These are phyloP conservation scores for Globisporangium abappressorium DNA, from an alignment of 352 stramenopile genomes.

Conservation along the genomic window DNA sequence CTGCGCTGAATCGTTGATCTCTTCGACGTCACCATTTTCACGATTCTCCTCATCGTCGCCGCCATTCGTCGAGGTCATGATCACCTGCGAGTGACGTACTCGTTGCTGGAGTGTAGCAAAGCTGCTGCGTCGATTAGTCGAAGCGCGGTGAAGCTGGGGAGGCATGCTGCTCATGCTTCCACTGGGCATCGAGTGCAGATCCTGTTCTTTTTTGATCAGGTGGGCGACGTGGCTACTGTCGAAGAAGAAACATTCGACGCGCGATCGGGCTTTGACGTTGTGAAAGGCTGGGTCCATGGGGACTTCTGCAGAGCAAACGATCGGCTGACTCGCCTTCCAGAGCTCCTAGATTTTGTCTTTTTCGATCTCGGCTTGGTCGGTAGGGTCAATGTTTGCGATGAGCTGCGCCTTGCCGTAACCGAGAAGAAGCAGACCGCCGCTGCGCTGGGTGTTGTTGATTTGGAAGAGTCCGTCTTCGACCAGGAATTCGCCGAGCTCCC, in stretches of 20 bases:
- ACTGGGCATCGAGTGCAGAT: constrained; percentile 13
- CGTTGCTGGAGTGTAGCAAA: constrained; percentile 11
- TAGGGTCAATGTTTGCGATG: constrained; percentile 15
- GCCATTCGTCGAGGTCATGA: constrained; percentile 21
- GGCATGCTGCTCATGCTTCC: constrained; percentile 1
- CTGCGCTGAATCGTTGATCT: constrained; percentile 29
- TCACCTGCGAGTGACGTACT: constrained; percentile 33
- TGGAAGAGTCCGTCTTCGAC: constrained; percentile 35
- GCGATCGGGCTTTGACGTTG: constrained; percentile 37
- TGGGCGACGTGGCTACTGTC: constrained; percentile 31
- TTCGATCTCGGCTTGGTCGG: constrained; percentile 12
- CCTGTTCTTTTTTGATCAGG: constrained; percentile 5
- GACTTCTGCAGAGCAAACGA: constrained; percentile 21
- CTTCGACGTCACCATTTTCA: constrained; percentile 34
- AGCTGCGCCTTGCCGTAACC: constrained; percentile 28
- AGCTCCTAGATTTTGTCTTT: constrained; percentile 21
- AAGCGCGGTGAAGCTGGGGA: constrained; percentile 4
- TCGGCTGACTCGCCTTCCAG: constrained; percentile 33
- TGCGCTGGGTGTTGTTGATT: constrained; percentile 21
- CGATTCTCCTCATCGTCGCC: constrained; percentile 25
- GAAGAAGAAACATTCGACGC: constrained; percentile 61
- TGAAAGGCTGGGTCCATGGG: constrained; percentile 20
- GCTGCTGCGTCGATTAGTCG: constrained; percentile 16
- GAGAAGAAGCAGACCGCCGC: constrained; percentile 31
- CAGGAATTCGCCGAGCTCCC: constrained; percentile 38